phyloP scores from a whole-genome alignment of 208 protist genomes.

The Acanthamoeba lenticulata region DNA sequence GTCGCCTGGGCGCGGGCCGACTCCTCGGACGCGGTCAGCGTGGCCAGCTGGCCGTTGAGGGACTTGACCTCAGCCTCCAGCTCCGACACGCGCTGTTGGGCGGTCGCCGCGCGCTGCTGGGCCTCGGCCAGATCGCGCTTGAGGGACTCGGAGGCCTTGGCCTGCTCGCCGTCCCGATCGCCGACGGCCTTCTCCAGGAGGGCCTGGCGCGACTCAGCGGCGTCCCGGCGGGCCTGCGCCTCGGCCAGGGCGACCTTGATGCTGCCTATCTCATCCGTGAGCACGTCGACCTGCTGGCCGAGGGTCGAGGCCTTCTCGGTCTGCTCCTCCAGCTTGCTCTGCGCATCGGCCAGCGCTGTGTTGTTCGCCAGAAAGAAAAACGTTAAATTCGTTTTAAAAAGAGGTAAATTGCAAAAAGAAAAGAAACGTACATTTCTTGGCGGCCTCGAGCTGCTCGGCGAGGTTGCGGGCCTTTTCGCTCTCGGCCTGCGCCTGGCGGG shows the following conservation, averaged over 20 bases:
- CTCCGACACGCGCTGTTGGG: not conserved
- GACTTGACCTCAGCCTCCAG: slow-evolving; percentile 1
- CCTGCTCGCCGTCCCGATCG: not conserved
- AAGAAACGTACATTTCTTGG: not conserved
- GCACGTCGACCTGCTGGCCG: slow-evolving; percentile 3
- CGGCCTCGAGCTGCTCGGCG: slow-evolving; percentile 26
- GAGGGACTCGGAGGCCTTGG: not conserved
- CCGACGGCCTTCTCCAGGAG: slow-evolving; percentile 18
- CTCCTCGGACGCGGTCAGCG: not conserved
- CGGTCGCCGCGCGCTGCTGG: not conserved
- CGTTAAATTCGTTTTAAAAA: not conserved
- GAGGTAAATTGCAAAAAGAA: not conserved
- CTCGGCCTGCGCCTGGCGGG: slow-evolving; percentile 31
- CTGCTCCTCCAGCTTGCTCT: slow-evolving; percentile 36
- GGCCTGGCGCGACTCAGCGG: slow-evolving; percentile 6
- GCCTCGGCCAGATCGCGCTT: not conserved
- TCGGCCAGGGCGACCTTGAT: not conserved
- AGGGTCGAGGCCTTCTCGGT: slow-evolving; percentile 34
- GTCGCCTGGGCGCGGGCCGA: not conserved
- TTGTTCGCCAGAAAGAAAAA: not conserved
- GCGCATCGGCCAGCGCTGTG: not conserved
- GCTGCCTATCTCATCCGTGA: not conserved
- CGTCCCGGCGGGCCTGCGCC: slow-evolving; percentile 15
- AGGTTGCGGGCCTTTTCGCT: slow-evolving; percentile 40
- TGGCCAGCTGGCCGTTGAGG: not conserved